A percentile compares a stretch with the other conserved stretches of the same genome.
phyloP scores from a whole-genome alignment of 495 filamentous ascomycete species.

The Neurospora discreta region DNA sequence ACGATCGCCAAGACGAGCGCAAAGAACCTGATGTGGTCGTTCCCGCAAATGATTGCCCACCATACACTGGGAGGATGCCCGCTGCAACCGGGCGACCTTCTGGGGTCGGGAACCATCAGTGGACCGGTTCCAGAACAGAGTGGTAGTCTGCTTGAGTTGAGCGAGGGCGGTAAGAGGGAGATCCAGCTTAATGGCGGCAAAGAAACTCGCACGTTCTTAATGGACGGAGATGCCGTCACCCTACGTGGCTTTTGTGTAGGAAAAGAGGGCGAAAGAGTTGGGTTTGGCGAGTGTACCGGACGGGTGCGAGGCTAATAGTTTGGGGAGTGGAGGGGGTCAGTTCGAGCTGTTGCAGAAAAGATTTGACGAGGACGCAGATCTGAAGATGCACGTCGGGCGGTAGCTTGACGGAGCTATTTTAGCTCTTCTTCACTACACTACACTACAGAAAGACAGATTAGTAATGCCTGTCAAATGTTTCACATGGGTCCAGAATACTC shows the following conservation, averaged over 20 bases:
- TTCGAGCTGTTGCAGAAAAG: background rate
- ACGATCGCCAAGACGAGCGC: conserved; percentile 54
- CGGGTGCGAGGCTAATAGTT: conserved; percentile 27
- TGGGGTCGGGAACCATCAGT: conserved; percentile 86
- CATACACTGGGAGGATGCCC: conserved; percentile 81
- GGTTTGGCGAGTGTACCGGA: conserved; percentile 63
- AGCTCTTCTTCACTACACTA: background rate
- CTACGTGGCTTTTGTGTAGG: conserved; percentile 52
- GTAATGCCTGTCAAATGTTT: background rate
- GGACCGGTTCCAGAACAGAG: conserved; percentile 48
- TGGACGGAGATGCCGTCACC: conserved; percentile 73
- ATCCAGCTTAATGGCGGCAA: conserved; percentile 52
- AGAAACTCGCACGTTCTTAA: conserved; percentile 62
- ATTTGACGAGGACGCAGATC: background rate
- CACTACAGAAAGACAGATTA: background rate
- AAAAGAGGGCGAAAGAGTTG: conserved; percentile 48
- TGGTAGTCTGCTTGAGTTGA: conserved; percentile 79
- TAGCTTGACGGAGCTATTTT: background rate
- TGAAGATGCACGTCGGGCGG: background rate
- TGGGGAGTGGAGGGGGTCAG: too few species aligned
- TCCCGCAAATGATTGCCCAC: conserved; percentile 90
- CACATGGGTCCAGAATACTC: background rate
- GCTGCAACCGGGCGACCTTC: conserved; percentile 67
- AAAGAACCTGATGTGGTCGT: conserved; percentile 75
- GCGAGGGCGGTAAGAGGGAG: conserved; percentile 50